Conservation (phyloP, 495 filamentous ascomycete species). For the Neurospora sp. region DNA sequence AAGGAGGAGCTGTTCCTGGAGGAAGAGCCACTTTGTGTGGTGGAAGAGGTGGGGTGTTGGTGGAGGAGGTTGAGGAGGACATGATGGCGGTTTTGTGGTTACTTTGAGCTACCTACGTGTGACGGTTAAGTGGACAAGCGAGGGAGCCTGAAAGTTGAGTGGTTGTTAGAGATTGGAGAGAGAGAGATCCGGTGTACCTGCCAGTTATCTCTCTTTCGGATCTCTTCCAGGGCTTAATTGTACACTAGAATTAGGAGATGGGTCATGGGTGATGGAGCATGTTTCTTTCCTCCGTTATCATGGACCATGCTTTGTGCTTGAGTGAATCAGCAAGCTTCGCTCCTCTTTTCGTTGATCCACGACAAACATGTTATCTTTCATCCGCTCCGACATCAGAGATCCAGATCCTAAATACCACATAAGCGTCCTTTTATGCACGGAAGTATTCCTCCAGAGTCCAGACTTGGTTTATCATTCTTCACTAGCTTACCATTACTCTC, state of each 20-base stretch:
- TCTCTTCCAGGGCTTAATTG: neutral
- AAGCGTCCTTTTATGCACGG: no score
- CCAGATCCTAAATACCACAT: no score
- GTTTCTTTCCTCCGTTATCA: neutral
- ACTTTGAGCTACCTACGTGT: neutral
- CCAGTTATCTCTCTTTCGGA: neutral
- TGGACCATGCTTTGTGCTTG: neutral
- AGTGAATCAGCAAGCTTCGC: neutral
- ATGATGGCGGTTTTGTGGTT: neutral
- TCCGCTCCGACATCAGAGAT: neutral
- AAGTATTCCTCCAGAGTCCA: no score
- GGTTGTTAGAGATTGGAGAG: no score
- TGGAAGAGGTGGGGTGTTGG: neutral
- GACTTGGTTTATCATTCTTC: no score
- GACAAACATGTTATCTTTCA: neutral
- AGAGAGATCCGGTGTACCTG: neutral
- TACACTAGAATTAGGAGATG: neutral
- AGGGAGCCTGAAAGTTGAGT: no score
- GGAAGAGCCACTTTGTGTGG: neutral
- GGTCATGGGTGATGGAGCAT: neutral
- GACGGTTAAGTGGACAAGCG: neutral
- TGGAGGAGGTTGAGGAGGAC: neutral
- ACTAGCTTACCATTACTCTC: no score
- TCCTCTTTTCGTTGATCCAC: neutral
- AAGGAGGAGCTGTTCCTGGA: neutral